These are phyloP conservation scores for Sclerotinia trifoliorum DNA, from an alignment of 2,329 filamentous ascomycete species.

Conservation along the genomic window DNA sequence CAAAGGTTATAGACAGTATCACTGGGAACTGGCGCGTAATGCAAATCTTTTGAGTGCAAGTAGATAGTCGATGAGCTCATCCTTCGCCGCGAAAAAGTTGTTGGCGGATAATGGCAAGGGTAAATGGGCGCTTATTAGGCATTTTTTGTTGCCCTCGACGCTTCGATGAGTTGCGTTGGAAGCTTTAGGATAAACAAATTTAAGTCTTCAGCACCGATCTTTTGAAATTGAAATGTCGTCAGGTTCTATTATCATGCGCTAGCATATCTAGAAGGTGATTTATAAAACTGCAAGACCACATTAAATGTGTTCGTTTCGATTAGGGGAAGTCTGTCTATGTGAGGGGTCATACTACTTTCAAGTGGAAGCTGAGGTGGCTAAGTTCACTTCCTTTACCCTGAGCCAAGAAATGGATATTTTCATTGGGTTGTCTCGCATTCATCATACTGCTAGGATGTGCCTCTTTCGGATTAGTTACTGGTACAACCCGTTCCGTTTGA, in stretches of 20 bases:
- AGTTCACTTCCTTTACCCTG: background rate
- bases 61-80: background rate
- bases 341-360: background rate
- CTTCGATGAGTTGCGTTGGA: background rate
- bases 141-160: background rate
- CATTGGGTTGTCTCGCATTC: background rate
- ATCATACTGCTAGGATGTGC: background rate
- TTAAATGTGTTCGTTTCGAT: background rate
- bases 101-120: too few relatives aligned
- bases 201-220: background rate
- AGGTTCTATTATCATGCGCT: background rate
- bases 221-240: background rate
- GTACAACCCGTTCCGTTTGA: too few relatives aligned
- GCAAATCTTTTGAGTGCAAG: background rate
- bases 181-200: too few relatives aligned
- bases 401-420: background rate
- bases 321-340: too few relatives aligned
- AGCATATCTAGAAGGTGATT: background rate
- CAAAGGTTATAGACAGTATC: too few relatives aligned
- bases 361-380: background rate
- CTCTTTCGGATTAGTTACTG: too few relatives aligned
- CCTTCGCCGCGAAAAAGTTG: background rate
- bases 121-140: too few relatives aligned
- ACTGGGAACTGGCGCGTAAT: too few relatives aligned
- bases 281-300: background rate